These are phyloP conservation scores for Rhodotorula kratochvilovae DNA, from an alignment of 768 basidiomycete genomes.

Conservation along the genomic window DNA sequence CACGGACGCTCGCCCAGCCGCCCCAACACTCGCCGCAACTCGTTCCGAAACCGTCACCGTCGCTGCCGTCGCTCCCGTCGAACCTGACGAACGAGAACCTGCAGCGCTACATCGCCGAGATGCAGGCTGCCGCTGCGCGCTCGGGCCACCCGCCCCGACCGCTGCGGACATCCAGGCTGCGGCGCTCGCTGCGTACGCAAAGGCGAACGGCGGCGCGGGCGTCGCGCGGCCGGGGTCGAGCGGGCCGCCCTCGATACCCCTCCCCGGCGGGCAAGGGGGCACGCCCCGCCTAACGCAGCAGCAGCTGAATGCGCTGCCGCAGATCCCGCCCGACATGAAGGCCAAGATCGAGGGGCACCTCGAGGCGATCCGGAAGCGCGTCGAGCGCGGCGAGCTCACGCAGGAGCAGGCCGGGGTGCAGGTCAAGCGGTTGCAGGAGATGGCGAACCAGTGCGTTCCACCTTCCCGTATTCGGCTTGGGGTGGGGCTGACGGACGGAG, in stretches of 20 bases:
- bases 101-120: constrained; percentile 24
- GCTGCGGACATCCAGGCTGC: constrained; percentile 24
- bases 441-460: constrained; percentile 24
- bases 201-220: not conserved
- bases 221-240: not conserved
- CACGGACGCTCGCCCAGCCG: not conserved
- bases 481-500: no score
- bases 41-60: not conserved
- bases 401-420: constrained; percentile 25
- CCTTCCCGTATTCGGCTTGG: no score
- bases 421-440: constrained; percentile 24
- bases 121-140: constrained; percentile 13
- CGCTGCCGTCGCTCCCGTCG: constrained; percentile 4
- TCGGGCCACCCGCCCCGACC: constrained; percentile 23
- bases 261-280: no score
- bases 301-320: constrained; percentile 25
- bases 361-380: constrained; percentile 11
- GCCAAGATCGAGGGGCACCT: constrained; percentile 24
- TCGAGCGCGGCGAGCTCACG: constrained; percentile 1
- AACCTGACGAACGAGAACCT: constrained; percentile 20
- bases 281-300: constrained; percentile 9
- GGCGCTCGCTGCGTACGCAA: constrained; percentile 13
- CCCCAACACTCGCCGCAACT: constrained; percentile 2
- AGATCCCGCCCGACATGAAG: constrained; percentile 29
- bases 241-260: no score